Evolutionary conservation across 2,329 filamentous ascomycete genomes (phyloP).

Genomic region (Nemania diffusa): DNA sequence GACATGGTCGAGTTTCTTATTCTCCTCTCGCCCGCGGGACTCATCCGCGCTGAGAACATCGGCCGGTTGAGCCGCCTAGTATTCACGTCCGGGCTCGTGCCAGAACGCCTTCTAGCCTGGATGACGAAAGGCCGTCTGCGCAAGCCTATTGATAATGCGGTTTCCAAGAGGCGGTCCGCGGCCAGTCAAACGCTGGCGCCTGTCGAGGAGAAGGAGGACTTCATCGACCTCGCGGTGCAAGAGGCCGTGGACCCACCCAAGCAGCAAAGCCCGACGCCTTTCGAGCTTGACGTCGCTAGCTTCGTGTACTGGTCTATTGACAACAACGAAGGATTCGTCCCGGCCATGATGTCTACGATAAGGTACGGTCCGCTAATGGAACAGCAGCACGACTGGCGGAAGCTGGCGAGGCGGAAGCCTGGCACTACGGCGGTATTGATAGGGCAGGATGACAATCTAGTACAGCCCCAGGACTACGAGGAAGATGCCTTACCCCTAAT

Average conservation of each 20-base stretch:
- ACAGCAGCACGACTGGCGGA: conserved; percentile 62
- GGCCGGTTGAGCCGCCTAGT: conserved; percentile 60
- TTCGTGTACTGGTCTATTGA: conserved; percentile 69
- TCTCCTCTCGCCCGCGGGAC: conserved; percentile 80
- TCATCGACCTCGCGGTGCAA: conserved; percentile 55
- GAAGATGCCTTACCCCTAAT: conserved; percentile 62
- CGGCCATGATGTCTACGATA: conserved; percentile 68
- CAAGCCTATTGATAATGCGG: conserved; percentile 58
- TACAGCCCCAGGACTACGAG: conserved; percentile 61
- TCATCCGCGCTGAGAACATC: conserved; percentile 70
- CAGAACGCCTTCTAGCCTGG: conserved; percentile 61
- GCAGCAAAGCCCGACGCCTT: conserved; percentile 46
- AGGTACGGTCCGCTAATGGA: conserved; percentile 63
- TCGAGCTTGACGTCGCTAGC: conserved; percentile 60
- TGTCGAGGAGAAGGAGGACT: conserved; percentile 46
- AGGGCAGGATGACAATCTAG: conserved; percentile 62
- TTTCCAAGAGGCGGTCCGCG: conserved; percentile 43
- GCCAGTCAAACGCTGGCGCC: conserved; percentile 34
- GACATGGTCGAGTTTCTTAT: conserved; percentile 75
- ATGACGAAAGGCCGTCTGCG: conserved; percentile 62
- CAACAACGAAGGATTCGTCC: conserved; percentile 67
- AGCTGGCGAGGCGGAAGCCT: conserved; percentile 55
- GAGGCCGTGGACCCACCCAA: conserved; percentile 52
- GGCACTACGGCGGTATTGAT: conserved; percentile 63
- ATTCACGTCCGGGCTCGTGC: conserved; percentile 66